Conservation (phyloP, 2,329 filamentous ascomycete species). For the Cryphonectria nitschkei region DNA sequence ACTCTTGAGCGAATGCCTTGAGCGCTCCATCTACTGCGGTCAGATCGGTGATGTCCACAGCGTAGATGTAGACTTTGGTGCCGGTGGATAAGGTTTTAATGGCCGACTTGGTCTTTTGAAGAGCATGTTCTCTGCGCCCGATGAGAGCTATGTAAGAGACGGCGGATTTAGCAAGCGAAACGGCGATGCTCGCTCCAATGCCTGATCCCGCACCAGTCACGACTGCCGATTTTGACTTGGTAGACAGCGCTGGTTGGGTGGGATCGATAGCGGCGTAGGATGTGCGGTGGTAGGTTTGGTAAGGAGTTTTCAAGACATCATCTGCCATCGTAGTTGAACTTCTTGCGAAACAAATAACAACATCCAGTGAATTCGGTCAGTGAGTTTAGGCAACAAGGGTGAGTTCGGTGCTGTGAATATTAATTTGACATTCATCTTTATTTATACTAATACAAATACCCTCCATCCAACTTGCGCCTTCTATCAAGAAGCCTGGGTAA, state of each 20-base stretch:
- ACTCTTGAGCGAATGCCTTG: neutral
- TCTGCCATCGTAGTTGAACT: neutral
- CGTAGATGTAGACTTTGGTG: neutral
- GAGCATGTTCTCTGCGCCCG: constrained; percentile 6
- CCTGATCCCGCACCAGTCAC: constrained; percentile 15
- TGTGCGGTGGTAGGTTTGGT: constrained; percentile 5
- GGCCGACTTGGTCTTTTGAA: neutral
- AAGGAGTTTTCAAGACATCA: constrained; percentile 8
- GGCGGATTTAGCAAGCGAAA: constrained; percentile 10
- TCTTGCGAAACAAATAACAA: neutral
- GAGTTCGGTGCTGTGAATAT: neutral
- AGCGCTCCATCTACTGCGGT: neutral
- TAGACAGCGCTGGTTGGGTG: constrained; percentile 13
- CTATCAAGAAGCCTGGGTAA: neutral
- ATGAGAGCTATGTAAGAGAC: constrained; percentile 9
- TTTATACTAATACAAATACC: neutral
- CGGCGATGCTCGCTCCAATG: constrained; percentile 5
- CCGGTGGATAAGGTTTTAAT: neutral
- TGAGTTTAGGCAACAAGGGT: neutral
- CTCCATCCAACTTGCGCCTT: neutral
- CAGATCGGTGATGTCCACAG: neutral
- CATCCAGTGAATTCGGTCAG: neutral
- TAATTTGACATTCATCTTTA: neutral
- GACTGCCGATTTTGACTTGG: constrained; percentile 18
- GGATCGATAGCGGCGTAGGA: constrained; percentile 16